Evolutionary conservation across 306 rosid genomes (phyloP), one percentile per base, ranked within the genome.

Genomic region (Fragaria iinumae): DNA sequence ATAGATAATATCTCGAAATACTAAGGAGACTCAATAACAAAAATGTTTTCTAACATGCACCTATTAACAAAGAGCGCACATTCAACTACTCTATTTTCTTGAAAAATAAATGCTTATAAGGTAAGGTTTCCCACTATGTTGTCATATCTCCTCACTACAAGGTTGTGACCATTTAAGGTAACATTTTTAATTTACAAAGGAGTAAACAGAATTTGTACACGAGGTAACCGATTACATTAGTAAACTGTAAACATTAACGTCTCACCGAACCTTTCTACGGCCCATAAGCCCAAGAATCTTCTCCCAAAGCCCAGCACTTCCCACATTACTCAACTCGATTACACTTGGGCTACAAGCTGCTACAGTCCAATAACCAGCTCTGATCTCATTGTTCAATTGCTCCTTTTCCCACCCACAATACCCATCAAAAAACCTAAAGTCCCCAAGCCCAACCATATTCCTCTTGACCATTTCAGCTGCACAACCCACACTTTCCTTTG

Each of bases 361-460:
- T 0, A 95, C 89, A 21, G 90, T 87, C 97, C 99, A 95, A 89
- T 89, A 92, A 0, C 97, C 96, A 60, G 87, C 85, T 23, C 73
- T 84, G 0, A 95, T 90, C 59, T 92, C 99, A 74, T 88, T 83
- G 55, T 32, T 86, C 74, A 95, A 62, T 64, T 92, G 97, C 60
- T 87, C 93, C 8, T 65, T 86, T 73, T 86, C 97, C 99, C 97
- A 95, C 34, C 96, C 93, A 87, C 99, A 95, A 21, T 84, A 92
- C 75, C 98, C 98, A 83, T 95, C 97, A 74, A 92, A 95, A 81
- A 95, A 95, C 81, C 97, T 88, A 13, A 95, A 88, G 23, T 95
- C 93, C 4, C 76, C 89, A 72, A 85, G 71, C 77, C 84, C 89
- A 71, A 92, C 83, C 57, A 83, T 34, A 71, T 85, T 71, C 80